Base-by-base conservation (phyloP, 2,329 filamentous ascomycete genomes). In the Ophiocordyceps camponoti-rufipedis region DNA sequence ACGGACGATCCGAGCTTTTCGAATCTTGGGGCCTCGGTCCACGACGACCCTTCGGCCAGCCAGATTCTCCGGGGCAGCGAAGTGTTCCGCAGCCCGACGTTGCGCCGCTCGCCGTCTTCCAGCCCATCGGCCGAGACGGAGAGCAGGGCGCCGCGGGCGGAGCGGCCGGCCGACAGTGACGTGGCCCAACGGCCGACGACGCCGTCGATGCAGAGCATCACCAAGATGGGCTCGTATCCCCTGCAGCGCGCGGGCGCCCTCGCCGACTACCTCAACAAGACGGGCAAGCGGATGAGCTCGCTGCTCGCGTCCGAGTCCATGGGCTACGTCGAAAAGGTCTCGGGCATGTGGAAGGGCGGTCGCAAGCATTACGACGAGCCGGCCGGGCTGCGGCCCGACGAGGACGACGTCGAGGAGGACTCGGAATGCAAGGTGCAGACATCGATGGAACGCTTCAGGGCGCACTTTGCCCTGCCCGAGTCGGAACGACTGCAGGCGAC, bases 321-420 rank as follows among this genome's bases (percentile, higher is more conserved):
- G 80, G 87, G 86, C 2, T 96, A 96, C 57, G 82, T 94, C 31
- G 88, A 93, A 57, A 96, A 95, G 61, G 88, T 96, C 0, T 94
- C 89, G 0, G 89, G 87, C 35, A 96, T 96, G 84, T 91, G 91
- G 78, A 85, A 87, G 52, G 91, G 91, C 32, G 85, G 85, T 12
- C 80, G 82, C 54, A 87, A 82, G 55, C 89, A 96, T 61, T 98
- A 96, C 55, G 79, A 82, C 44, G 82, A 75, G 41, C 69, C 70
- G 2, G 60, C 65, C 41, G 71, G 65, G 19, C 62, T 72, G 40
- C 66, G 63, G 29, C 66, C 68, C 2, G 72, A 78, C 41, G 72
- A 77, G 14, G 70, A 75, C n/a, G 67, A 70, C 28, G 62, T 68
- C 5, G 69, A 71, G 28, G 70, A 71, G 41, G 69, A 71, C n/a